Base-by-base conservation (phyloP, 1,284 basidiomycete genomes). In the Cystobasidiaceae sp. region DNA sequence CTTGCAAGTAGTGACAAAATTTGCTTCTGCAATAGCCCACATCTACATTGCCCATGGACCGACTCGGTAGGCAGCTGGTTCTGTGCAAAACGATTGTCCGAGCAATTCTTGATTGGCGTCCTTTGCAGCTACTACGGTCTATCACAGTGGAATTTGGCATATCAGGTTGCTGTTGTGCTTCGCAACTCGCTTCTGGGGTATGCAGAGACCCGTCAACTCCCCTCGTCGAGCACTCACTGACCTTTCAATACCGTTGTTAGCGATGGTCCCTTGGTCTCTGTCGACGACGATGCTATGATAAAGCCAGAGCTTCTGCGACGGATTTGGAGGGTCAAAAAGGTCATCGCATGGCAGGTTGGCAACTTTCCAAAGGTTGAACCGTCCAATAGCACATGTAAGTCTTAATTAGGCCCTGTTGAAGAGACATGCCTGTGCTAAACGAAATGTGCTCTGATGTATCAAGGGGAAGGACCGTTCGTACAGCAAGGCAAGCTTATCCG, bases 311-410 rank as follows among this genome's bases (percentile, higher is more conserved):
- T 62, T 34, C 46, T 62, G 27, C 25, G 37, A 4, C 30, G 49
- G 4, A 51, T 62, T 19, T 62, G 59, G 59, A 37, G 55, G 28
- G 61, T 63, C 25, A 44, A 63, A 23, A 55, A 43, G 33, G 25
- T 49, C 15, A 55, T 63, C 13, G 41, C 51, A 15, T 63, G 61
- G 61, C 61, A 54, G 34, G 61, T 63, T 8, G 61, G 61, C 25
- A 55, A 55, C 55, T 63, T 55, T 19, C 30, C 21, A 27, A 33
- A 11, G 11, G 25, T 34, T 15, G 41, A 55, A 21, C 55, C 34
- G 19, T 21, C 9, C 28, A 34, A 46, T 19, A 61, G 59, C 33
- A 51, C 46, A 25, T 61, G 55, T 48, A 33, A 46, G 55, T 32
- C 11, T 13, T 6, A 19, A 19, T 19, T n/a, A n/a, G n/a, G 37